Conservation (phyloP, 2,329 filamentous ascomycete genomes). For the Verticillium tricorpus region DNA sequence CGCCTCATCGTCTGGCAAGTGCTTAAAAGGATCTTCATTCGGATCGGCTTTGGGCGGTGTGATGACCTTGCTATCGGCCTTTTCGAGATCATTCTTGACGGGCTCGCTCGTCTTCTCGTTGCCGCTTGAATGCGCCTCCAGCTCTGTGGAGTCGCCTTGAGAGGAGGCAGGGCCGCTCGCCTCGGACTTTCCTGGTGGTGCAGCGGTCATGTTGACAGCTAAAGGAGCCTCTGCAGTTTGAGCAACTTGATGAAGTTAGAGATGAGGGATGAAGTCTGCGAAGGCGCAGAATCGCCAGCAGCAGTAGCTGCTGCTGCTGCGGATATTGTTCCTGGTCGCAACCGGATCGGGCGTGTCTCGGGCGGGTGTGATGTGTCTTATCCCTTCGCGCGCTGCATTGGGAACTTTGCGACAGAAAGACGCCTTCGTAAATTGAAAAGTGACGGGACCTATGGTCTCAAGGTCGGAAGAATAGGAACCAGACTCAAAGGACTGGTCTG, state of each 20-base stretch:
- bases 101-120: slow-evolving; percentile 11
- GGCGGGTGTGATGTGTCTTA: background rate
- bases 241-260: background rate
- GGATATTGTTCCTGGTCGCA: background rate
- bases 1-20: slow-evolving; percentile 62
- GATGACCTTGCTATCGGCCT: slow-evolving; percentile 39
- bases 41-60: slow-evolving; percentile 27
- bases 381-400: background rate
- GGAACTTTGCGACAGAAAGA: background rate
- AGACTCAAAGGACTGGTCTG: too few species aligned
- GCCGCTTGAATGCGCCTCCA: slow-evolving; percentile 4
- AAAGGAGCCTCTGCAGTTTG: background rate
- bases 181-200: slow-evolving; percentile 17
- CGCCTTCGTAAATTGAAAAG: too few species aligned
- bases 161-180: slow-evolving; percentile 24
- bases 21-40: slow-evolving; percentile 51
- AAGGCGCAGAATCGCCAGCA: background rate
- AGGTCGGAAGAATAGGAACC: too few species aligned
- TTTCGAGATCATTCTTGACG: slow-evolving; percentile 25
- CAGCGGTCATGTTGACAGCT: slow-evolving; percentile 3
- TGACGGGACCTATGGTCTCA: too few species aligned
- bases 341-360: background rate
- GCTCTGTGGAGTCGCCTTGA: slow-evolving; percentile 24
- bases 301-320: background rate
- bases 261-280: background rate